A percentile compares a stretch with the other conserved stretches of the same genome.
Conservation (phyloP, 2,329 filamentous ascomycete species). For the Aspergillus oerlinghausenensis region DNA sequence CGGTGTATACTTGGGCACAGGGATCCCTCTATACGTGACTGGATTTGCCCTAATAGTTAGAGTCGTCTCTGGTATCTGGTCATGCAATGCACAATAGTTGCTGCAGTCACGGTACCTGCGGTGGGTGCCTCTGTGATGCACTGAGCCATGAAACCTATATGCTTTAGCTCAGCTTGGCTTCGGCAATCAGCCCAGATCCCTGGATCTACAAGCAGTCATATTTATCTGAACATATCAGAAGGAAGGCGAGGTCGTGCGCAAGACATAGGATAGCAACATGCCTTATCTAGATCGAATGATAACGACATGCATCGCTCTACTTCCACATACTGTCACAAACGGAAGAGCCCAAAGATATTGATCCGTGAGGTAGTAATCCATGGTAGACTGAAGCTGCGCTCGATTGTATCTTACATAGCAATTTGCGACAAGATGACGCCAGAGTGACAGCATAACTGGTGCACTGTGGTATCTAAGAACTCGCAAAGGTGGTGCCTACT, state of each 20-base stretch:
- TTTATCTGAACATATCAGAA: background rate
- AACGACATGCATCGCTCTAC: background rate
- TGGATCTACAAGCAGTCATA: background rate
- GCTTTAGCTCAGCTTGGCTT: background rate
- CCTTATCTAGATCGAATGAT: background rate
- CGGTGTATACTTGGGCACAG: too few relatives aligned
- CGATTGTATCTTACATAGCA: background rate
- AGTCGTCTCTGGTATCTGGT: too few relatives aligned
- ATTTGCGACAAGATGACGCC: conserved; percentile 23
- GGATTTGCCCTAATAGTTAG: too few relatives aligned
- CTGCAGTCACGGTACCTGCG: too few relatives aligned
- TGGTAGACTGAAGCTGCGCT: background rate
- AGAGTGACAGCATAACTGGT: conserved; percentile 10
- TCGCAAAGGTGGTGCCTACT: background rate
- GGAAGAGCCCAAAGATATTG: background rate
- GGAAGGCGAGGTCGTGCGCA: background rate
- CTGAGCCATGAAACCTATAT: background rate
- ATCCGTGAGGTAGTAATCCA: background rate
- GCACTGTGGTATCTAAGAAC: background rate
- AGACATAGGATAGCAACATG: background rate
- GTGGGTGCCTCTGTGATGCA: background rate
- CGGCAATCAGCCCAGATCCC: background rate
- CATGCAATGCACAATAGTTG: too few relatives aligned
- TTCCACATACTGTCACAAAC: background rate
- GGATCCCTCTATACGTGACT: too few relatives aligned